Base-by-base conservation (phyloP, 1,284 basidiomycete genomes). In the Leccinum subrobustum region DNA sequence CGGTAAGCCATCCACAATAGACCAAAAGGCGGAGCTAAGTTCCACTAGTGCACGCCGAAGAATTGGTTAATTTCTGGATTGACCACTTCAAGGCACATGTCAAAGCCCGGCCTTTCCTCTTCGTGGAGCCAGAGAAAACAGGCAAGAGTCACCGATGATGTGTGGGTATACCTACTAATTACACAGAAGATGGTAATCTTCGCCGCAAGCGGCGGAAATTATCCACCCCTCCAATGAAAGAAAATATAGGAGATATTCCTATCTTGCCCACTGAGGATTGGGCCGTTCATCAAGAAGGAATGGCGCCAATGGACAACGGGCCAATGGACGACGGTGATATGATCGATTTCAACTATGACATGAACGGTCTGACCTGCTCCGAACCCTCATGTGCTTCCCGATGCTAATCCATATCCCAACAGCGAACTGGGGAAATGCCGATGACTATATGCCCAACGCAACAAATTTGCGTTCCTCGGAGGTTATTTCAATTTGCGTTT, bases 41-140 rank as follows among this genome's bases (percentile, higher is more conserved):
- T 31, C 55, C 52, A 47, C 35, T 62, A 92, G 90, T 92, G 54
- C 79, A 83, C 60, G 86, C 87, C 2, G 83, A 83, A 51, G 79
- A 79, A 8, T 73, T 92, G 51, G 77, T 83, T 1, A 81, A 88
- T 58, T 91, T 92, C 67, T 92, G 90, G 89, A 77, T 83, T 60
- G 80, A 84, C 57, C 87, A 82, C 65, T 85, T 89, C 73, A 87
- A 82, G 65, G 75, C 85, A 2, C 87, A 88, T 67, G 81, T 89
- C 3, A 83, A 88, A 69, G 81, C 87, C 37, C 81, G 82, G 57
- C 81, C 82, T 1, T 81, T 81, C n/a, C 67, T 72, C n/a, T 64
- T 83, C 29, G 63, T 83, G 31, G 79, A 81, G 61, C 65, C 71
- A 27, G 66, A 67, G 54, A 71, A 78, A 78, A 60, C 23, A 58